phyloP scores from a whole-genome alignment of 805 yeast species.

The Candida sithepensis region DNA sequence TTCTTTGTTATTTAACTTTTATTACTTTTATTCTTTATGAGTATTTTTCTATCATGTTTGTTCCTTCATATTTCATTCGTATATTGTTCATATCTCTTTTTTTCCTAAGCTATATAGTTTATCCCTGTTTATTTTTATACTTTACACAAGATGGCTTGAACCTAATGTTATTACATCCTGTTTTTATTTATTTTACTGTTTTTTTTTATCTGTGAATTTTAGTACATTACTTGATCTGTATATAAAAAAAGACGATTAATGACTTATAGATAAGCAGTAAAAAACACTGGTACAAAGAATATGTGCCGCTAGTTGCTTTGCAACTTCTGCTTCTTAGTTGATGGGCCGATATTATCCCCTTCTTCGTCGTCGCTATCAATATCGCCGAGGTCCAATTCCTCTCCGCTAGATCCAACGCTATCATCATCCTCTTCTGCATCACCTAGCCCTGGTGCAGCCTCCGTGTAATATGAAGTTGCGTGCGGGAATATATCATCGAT shows the following conservation, averaged over 20 bases:
- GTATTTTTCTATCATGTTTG: no score
- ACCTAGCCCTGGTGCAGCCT: slow-evolving; percentile 60
- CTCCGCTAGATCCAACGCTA: slow-evolving; percentile 36
- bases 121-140: not conserved
- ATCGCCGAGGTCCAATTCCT: slow-evolving; percentile 50
- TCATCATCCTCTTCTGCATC: slow-evolving; percentile 53
- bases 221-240: not conserved
- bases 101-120: not conserved
- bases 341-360: slow-evolving; percentile 23
- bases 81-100: not conserved
- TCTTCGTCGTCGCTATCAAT: slow-evolving; percentile 38
- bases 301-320: not conserved
- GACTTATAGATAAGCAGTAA: no score
- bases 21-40: no score
- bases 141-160: not conserved
- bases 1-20: not conserved
- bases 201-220: not conserved
- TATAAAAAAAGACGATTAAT: not conserved
- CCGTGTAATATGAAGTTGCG: slow-evolving; percentile 78
- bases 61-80: not conserved
- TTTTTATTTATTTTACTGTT: not conserved
- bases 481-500: slow-evolving; percentile 81
- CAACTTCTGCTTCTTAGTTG: slow-evolving; percentile 4
- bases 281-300: no score
- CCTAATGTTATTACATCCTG: not conserved